A percentile compares a stretch with the other conserved stretches of the same genome.
phyloP scores from a whole-genome alignment of 257 asterid genomes.

The Haberlea rhodopensis region DNA sequence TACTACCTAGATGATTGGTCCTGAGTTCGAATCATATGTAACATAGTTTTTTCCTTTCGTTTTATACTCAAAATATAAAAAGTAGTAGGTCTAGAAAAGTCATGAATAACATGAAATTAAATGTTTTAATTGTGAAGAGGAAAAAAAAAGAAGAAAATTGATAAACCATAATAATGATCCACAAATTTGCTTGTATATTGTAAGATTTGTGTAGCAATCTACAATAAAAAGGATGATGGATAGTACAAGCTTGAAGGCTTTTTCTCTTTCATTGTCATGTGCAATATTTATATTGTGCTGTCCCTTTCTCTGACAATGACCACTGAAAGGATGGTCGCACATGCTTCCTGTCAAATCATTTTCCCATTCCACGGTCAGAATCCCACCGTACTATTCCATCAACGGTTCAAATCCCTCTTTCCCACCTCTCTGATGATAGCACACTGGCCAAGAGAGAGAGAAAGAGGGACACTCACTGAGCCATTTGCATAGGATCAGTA shows the following conservation, averaged over 20 bases:
- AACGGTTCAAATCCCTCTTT: constrained; percentile 47
- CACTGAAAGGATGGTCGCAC: constrained; percentile 93
- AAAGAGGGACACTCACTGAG: constrained; percentile 37
- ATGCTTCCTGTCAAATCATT: constrained; percentile 90
- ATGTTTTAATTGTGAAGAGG: too few relatives aligned
- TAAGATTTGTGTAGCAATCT: too few relatives aligned
- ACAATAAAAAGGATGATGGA: too few relatives aligned
- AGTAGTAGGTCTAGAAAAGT: background rate
- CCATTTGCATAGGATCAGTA: constrained; percentile 35
- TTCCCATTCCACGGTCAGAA: constrained; percentile 44
- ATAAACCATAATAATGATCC: too few relatives aligned
- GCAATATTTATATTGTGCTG: constrained; percentile 36
- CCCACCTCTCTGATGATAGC: constrained; percentile 28
- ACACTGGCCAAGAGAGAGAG: constrained; percentile 22
- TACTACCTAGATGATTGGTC: too few relatives aligned
- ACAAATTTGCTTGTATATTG: too few relatives aligned
- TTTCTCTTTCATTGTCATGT: constrained; percentile 39
- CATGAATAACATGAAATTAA: background rate
- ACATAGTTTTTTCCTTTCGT: too few relatives aligned
- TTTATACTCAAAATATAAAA: too few relatives aligned
- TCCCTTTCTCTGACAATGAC: constrained; percentile 98
- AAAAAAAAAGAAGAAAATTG: too few relatives aligned
- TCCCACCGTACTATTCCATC: constrained; percentile 47
- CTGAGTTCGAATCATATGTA: too few relatives aligned
- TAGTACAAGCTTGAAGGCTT: too few relatives aligned